Percentiles rank a stretch among this genome's conserved stretches.
These are phyloP conservation scores for Tilletia setariae DNA, from an alignment of 1,284 basidiomycete species.

Conservation along the genomic window DNA sequence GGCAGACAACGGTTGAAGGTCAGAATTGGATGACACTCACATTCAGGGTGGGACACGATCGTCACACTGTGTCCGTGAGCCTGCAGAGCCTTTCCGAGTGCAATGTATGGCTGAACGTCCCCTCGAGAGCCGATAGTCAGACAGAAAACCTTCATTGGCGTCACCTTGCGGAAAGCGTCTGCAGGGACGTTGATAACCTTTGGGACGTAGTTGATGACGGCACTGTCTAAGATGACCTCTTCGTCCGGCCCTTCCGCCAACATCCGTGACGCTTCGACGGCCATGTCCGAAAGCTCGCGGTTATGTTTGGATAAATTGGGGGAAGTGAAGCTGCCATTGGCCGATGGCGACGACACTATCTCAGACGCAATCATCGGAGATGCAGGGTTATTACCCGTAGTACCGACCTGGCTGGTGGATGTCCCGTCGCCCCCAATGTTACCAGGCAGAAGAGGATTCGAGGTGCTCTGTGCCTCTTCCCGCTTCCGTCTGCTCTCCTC, in stretches of 20 bases:
- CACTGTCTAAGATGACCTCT: slow-evolving; percentile 22
- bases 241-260: slow-evolving; percentile 18
- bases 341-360: no score
- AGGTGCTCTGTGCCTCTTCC: neutral
- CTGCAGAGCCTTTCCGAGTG: slow-evolving; percentile 58
- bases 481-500: slow-evolving; percentile 12
- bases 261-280: neutral
- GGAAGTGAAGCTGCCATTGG: no score
- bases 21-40: neutral
- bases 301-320: no score
- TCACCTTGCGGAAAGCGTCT: slow-evolving; percentile 21
- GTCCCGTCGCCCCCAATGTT: neutral
- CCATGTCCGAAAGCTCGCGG: neutral
- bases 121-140: slow-evolving; percentile 62
- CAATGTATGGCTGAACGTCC: slow-evolving; percentile 63
- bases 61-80: slow-evolving; percentile 61
- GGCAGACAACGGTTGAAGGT: no score
- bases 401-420: no score
- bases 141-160: slow-evolving; percentile 39
- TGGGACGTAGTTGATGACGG: slow-evolving; percentile 28
- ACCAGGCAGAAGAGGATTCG: no score
- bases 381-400: no score
- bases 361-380: no score
- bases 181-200: slow-evolving; percentile 33
- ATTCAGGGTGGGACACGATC: slow-evolving; percentile 67